phyloP scores from a whole-genome alignment of 805 yeast genomes.

The Lachancea kluyveri region DNA sequence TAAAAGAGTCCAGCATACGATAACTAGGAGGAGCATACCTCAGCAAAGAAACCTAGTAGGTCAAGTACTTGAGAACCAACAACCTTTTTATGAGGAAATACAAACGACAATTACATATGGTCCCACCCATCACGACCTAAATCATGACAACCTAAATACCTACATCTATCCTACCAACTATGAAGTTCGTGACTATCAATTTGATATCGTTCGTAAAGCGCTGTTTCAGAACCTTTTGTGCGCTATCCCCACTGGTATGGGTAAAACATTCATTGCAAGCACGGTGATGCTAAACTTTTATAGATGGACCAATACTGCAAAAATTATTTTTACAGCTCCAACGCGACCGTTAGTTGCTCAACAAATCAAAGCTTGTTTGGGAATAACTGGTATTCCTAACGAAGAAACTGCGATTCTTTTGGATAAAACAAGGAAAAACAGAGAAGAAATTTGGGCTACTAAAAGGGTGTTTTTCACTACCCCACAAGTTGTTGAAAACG shows the following conservation, averaged over 20 bases:
- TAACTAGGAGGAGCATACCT: conserved; percentile 25
- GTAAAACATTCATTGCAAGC: conserved; percentile 93
- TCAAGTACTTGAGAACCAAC: conserved; percentile 24
- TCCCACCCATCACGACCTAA: conserved; percentile 48
- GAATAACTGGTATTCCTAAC: conserved; percentile 77
- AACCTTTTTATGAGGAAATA: conserved; percentile 34
- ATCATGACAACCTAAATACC: conserved; percentile 33
- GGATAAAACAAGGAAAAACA: conserved; percentile 48
- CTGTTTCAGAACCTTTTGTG: conserved; percentile 70
- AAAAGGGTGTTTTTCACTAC: conserved; percentile 87
- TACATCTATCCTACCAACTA: conserved; percentile 83
- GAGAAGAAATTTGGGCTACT: conserved; percentile 71
- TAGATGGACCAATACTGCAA: conserved; percentile 76
- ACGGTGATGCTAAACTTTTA: conserved; percentile 86
- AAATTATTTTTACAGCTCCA: conserved; percentile 93
- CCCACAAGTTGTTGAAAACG: conserved; percentile 94
- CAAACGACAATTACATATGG: conserved; percentile 30
- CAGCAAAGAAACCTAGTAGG: conserved; percentile 34
- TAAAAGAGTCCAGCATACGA: conserved; percentile 27
- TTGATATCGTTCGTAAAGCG: conserved; percentile 66
- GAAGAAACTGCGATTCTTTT: conserved; percentile 73
- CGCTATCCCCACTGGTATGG: conserved; percentile 95
- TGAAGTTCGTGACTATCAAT: conserved; percentile 84
- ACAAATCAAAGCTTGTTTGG: conserved; percentile 88
- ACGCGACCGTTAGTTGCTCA: conserved; percentile 95